These are phyloP conservation scores for Piedraia hortae DNA, from an alignment of 2,329 filamentous ascomycete genomes.

Conservation along the genomic window DNA sequence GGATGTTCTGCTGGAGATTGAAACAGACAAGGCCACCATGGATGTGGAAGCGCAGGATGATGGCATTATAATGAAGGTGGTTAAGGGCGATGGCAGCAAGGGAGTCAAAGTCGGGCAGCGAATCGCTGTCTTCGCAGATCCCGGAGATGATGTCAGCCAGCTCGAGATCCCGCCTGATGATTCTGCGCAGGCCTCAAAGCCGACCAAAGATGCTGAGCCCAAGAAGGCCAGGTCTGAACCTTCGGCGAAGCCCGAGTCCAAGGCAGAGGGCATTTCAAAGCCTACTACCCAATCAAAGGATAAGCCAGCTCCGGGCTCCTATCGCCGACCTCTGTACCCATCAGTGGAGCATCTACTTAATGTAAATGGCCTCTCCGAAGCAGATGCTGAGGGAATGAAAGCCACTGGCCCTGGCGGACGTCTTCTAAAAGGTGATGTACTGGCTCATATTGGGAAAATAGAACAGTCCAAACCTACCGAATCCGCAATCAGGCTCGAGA, in stretches of 20 bases:
- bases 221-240: conserved; percentile 4
- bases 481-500: conserved; percentile 42
- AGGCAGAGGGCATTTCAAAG: conserved; percentile 3
- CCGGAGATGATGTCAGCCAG: conserved; percentile 47
- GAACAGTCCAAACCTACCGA: conserved; percentile 40
- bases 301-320: conserved; percentile 9
- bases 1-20: conserved; percentile 72
- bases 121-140: conserved; percentile 61
- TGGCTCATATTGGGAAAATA: conserved; percentile 66
- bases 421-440: conserved; percentile 80
- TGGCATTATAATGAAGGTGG: conserved; percentile 62
- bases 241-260: conserved; percentile 6
- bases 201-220: conserved; percentile 15
- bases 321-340: conserved; percentile 48
- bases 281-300: conserved; percentile 7
- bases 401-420: conserved; percentile 70
- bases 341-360: conserved; percentile 64
- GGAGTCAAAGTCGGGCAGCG: conserved; percentile 48
- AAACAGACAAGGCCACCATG: conserved; percentile 87
- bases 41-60: conserved; percentile 84
- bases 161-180: conserved; percentile 53
- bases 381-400: conserved; percentile 54
- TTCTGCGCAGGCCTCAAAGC: conserved; percentile 9
- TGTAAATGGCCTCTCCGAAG: conserved; percentile 46
- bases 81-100: conserved; percentile 45